Evolutionary conservation across 2,329 filamentous ascomycete genomes (phyloP).

Genomic region (Fusarium sp.): DNA sequence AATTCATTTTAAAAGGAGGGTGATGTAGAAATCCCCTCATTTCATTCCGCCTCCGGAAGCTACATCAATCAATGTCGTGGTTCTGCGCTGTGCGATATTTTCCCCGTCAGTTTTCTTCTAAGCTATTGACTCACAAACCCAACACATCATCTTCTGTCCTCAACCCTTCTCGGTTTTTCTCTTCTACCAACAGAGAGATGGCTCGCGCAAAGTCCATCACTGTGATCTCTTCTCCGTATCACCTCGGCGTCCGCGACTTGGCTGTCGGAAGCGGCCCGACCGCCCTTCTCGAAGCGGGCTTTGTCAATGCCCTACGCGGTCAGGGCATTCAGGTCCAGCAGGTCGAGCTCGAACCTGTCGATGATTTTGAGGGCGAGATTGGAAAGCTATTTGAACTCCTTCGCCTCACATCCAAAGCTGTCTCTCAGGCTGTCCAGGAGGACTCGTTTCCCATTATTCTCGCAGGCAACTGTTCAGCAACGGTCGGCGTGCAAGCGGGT

Average conservation of each 20-base stretch:
- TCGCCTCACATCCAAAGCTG: not conserved
- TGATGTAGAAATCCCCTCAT: too few species aligned
- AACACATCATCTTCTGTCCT: too few species aligned
- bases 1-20: too few species aligned
- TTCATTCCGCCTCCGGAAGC: too few species aligned
- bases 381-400: conserved; percentile 9
- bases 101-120: too few species aligned
- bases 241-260: not conserved
- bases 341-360: not conserved
- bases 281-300: conserved; percentile 1
- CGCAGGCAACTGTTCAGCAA: conserved; percentile 10
- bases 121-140: too few species aligned
- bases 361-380: conserved; percentile 11
- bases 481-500: conserved; percentile 45
- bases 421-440: not conserved
- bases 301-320: conserved; percentile 1
- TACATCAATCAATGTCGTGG: too few species aligned
- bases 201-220: not conserved
- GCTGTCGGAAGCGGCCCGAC: conserved; percentile 2
- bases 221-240: not conserved
- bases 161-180: too few species aligned
- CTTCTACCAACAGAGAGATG: too few species aligned
- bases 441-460: conserved; percentile 2
- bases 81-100: too few species aligned
- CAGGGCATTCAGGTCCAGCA: not conserved